Evolutionary conservation across 2,329 filamentous ascomycete genomes (phyloP).

Genomic region (Diplodia seriata): DNA sequence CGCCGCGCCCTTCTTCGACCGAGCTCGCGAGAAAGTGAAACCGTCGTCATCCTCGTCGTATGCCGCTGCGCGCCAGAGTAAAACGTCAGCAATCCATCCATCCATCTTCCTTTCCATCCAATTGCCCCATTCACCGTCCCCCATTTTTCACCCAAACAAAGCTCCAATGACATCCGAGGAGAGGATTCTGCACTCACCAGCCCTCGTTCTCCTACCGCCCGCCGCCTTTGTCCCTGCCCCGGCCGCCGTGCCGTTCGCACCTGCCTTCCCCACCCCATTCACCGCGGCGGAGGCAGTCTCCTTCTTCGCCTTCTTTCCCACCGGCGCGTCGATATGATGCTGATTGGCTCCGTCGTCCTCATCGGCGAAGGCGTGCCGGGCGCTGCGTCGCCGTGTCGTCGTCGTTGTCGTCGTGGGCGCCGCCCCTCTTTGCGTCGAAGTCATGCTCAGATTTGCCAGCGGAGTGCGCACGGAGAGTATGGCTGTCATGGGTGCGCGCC

Average conservation of each 20-base stretch:
- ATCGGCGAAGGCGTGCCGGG: constrained; percentile 52
- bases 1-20: constrained; percentile 42
- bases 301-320: constrained; percentile 51
- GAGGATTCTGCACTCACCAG: constrained; percentile 38
- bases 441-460: constrained; percentile 57
- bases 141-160: background rate
- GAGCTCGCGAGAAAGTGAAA: constrained; percentile 53
- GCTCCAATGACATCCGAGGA: background rate
- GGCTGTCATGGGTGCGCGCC: constrained; percentile 27
- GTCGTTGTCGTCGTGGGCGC: constrained; percentile 37
- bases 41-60: constrained; percentile 57
- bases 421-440: constrained; percentile 50
- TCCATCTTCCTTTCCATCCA: constrained; percentile 1
- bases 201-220: constrained; percentile 46
- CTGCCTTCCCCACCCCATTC: background rate
- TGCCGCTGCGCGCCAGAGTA: constrained; percentile 40
- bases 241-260: constrained; percentile 40
- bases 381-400: constrained; percentile 55
- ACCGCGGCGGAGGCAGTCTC: constrained; percentile 28
- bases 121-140: constrained; percentile 13
- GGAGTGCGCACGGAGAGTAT: constrained; percentile 45
- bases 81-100: constrained; percentile 34
- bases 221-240: constrained; percentile 40
- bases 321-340: constrained; percentile 50
- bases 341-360: constrained; percentile 16